Evolutionary conservation across 1,139 yeast species (phyloP).

Genomic region (Protomyces macrosporus): DNA sequence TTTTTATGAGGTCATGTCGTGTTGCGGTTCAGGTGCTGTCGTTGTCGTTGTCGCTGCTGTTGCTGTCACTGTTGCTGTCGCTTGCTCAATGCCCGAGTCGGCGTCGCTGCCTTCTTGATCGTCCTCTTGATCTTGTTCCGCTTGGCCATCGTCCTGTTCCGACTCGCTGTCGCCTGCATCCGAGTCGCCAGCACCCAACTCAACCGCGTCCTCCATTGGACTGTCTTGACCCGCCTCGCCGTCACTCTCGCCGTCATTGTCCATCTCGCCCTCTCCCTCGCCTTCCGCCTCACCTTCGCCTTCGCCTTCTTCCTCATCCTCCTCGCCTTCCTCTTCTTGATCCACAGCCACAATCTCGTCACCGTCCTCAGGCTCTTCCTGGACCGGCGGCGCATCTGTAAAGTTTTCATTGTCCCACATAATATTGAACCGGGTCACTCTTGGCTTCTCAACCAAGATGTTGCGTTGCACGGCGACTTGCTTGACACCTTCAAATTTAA

Average conservation of each 20-base stretch:
- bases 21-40: neutral
- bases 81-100: neutral
- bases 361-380: constrained; percentile 30
- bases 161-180: neutral
- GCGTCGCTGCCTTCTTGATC: neutral
- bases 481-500: constrained; percentile 58
- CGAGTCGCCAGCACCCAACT: neutral
- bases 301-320: constrained; percentile 11
- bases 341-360: constrained; percentile 27
- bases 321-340: constrained; percentile 25
- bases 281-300: constrained; percentile 20
- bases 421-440: constrained; percentile 92
- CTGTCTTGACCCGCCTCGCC: constrained; percentile 24
- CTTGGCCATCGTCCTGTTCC: neutral
- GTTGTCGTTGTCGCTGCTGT: neutral
- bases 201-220: neutral
- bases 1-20: no score
- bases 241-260: constrained; percentile 35
- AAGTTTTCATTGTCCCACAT: constrained; percentile 54
- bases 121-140: neutral
- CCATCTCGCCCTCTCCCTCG: constrained; percentile 35
- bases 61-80: neutral
- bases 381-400: constrained; percentile 29
- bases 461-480: constrained; percentile 92
- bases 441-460: constrained; percentile 91